Conservation (phyloP, 2,329 filamentous ascomycete genomes). For the Neurospora sp. region DNA sequence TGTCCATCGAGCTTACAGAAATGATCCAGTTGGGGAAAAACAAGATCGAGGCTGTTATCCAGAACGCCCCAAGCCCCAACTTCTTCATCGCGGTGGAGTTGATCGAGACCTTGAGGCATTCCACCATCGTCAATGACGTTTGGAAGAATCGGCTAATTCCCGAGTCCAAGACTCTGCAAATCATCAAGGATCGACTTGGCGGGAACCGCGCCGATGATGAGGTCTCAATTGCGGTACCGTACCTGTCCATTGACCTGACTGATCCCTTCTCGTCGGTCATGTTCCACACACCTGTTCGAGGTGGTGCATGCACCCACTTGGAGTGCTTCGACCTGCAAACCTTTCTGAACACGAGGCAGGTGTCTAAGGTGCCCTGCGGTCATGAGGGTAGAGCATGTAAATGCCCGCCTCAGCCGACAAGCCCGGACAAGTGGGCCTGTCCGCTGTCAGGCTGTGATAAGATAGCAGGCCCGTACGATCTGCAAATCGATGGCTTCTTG, state of each 20-base stretch:
- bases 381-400: conserved; percentile 22
- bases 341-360: conserved; percentile 59
- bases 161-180: conserved; percentile 38
- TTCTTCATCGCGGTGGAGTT: conserved; percentile 63
- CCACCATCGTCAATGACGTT: conserved; percentile 32
- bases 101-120: conserved; percentile 45
- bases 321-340: conserved; percentile 87
- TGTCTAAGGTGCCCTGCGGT: conserved; percentile 25
- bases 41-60: conserved; percentile 42
- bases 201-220: conserved; percentile 48
- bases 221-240: conserved; percentile 46
- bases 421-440: conserved; percentile 72
- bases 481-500: conserved; percentile 69
- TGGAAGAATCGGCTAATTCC: conserved; percentile 28
- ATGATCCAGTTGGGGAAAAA: conserved; percentile 51
- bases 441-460: conserved; percentile 57
- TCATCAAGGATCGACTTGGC: conserved; percentile 44
- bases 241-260: conserved; percentile 51
- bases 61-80: conserved; percentile 20
- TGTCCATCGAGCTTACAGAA: conserved; percentile 66
- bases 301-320: conserved; percentile 59
- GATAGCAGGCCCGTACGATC: conserved; percentile 64
- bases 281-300: conserved; percentile 63
- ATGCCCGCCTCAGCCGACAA: conserved; percentile 38
- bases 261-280: conserved; percentile 59